Evolutionary conservation across 345 rosid species (phyloP).

Genomic region (Corchorus olitorius): DNA sequence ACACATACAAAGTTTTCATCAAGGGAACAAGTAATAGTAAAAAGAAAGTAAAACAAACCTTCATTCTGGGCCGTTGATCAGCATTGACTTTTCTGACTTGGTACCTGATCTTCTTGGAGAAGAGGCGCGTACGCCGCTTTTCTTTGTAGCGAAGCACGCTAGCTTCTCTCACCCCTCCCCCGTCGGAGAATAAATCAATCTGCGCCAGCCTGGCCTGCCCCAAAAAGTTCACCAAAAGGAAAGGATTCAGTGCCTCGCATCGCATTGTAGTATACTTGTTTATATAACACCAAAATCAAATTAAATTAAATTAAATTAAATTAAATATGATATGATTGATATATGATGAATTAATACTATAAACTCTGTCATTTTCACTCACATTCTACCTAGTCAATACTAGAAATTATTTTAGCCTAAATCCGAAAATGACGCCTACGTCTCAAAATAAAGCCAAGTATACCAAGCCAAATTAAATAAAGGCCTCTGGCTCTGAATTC

Average conservation of each 20-base stretch:
- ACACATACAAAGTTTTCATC: not conserved
- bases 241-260: constrained; percentile 17
- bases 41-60: constrained; percentile 40
- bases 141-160: constrained; percentile 89
- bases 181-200: constrained; percentile 69
- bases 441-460: too few relatives aligned
- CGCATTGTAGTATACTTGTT: not conserved
- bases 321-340: too few relatives aligned
- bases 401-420: not conserved
- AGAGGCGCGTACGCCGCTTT: constrained; percentile 82
- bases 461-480: too few relatives aligned
- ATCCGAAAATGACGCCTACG: too few relatives aligned
- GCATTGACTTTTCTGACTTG: constrained; percentile 91
- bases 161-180: constrained; percentile 76
- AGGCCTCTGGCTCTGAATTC: too few relatives aligned
- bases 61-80: constrained; percentile 86
- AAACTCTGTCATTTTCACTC: not conserved
- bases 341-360: not conserved
- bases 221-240: not conserved
- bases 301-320: not conserved
- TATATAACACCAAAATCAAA: not conserved
- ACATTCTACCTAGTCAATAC: not conserved
- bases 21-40: not conserved
- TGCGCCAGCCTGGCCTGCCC: constrained; percentile 81
- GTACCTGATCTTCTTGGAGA: constrained; percentile 90